Evolutionary conservation across 768 basidiomycete species (phyloP), one percentile per base, ranked within the genome.

Genomic region (Suillus sp.): DNA sequence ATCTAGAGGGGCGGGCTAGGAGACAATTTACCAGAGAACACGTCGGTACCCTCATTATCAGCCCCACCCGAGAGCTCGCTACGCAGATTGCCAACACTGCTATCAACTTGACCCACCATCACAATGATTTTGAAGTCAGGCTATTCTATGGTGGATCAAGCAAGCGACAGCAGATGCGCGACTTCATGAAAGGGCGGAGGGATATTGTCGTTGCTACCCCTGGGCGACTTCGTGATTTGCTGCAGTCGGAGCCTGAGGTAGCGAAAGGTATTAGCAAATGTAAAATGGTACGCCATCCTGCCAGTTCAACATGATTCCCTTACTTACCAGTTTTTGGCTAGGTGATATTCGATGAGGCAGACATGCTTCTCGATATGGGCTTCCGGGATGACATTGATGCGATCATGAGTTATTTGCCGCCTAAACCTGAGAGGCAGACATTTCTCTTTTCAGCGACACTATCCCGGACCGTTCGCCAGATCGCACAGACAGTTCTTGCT

Each of bases 291-390:
- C 50, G 88, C 78, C 13, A 22, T 60, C 32, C 54, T 32, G 59
- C 30, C 40, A 62, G 16, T 47, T 58, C 20, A 40, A 32, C 35
- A 22, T 40, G 62, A 42, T 25, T 40, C 64, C 42, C 51, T 27
- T 30, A n/a, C 61, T 65, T 35, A 67, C 32, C 10, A 3, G 2
- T 63, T n/a, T 62, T 47, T 59, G 25, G 3, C 13, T 66, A 94
- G 92, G 83, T 99, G 59, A 83, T 99, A 64, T 80, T 99, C 62
- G 97, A 99, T 70, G 94, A 97, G 73, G 93, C 94, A 13, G 95
- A 99, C 70, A 92, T 90, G 0, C 81, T 96, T 14, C 80, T 98
- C 13, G 93, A 95, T 62, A 91, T 95, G 89, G 95, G 95, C 67
- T 97, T 96, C 84, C 84, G 90, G 4, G 84, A 88, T 27, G 95